phyloP scores from a whole-genome alignment of 208 protist species.

The Leishmania turanica region DNA sequence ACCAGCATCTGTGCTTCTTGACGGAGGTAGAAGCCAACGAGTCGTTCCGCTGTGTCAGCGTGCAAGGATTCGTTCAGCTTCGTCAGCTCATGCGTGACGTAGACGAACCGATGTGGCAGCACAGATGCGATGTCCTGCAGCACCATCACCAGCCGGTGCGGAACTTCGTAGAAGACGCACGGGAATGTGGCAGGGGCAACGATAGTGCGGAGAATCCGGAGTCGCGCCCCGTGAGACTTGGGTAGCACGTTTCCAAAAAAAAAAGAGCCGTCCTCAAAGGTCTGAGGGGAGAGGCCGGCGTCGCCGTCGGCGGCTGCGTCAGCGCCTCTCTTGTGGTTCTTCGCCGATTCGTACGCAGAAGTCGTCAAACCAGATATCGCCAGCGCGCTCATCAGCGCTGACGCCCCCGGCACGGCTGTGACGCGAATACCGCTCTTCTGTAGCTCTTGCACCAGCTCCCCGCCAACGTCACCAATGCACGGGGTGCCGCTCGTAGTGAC shows the following conservation, averaged over 20 bases:
- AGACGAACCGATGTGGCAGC: conserved; percentile 71
- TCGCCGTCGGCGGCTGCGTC: background rate
- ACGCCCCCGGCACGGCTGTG: conserved; percentile 80
- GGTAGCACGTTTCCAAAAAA: conserved; percentile 89
- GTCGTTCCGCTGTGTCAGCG: conserved; percentile 72
- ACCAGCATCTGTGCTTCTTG: conserved; percentile 72
- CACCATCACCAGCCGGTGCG: conserved; percentile 74
- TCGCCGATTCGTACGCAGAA: conserved; percentile 47
- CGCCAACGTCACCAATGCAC: conserved; percentile 86
- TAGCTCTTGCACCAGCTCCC: conserved; percentile 84
- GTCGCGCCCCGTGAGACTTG: conserved; percentile 58
- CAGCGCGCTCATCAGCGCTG: conserved; percentile 79
- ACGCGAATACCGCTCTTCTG: conserved; percentile 79
- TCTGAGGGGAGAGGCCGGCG: conserved; percentile 2
- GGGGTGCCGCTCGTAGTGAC: conserved; percentile 88
- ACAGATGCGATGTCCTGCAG: conserved; percentile 84
- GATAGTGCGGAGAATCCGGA: conserved; percentile 64
- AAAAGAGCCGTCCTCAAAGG: conserved; percentile 76
- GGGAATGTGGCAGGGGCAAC: conserved; percentile 66
- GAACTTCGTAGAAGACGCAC: conserved; percentile 90
- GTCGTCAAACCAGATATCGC: conserved; percentile 70
- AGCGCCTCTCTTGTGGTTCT: background rate
- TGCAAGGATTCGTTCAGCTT: conserved; percentile 92
- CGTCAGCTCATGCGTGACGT: conserved; percentile 88
- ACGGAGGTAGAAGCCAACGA: conserved; percentile 76